Conservation (phyloP, 495 filamentous ascomycete genomes). For the Antarctomyces pellizariae region DNA sequence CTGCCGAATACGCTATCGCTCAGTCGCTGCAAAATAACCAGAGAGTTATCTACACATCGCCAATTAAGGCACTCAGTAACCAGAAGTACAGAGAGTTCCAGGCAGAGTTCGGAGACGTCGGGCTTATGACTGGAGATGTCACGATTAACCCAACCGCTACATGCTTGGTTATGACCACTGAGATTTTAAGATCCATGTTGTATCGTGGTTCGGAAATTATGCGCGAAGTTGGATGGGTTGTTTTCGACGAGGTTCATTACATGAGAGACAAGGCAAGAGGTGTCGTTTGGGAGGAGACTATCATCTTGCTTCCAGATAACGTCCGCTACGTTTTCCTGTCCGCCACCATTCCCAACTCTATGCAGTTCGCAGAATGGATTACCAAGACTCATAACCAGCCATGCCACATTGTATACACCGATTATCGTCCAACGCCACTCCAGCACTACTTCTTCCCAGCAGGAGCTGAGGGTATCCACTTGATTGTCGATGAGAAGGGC, state of each 20-base stretch:
- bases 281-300: constrained; percentile 98
- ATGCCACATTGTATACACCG: constrained; percentile 95
- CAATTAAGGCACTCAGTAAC: constrained; percentile 94
- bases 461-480: constrained; percentile 78
- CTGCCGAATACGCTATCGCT: constrained; percentile 94
- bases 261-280: constrained; percentile 83
- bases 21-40: constrained; percentile 94
- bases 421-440: constrained; percentile 86
- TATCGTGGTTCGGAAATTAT: constrained; percentile 97
- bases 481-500: constrained; percentile 91
- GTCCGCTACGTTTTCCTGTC: constrained; percentile 96
- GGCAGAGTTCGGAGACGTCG: constrained; percentile 89
- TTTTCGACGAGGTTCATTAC: constrained; percentile 98
- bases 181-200: constrained; percentile 96
- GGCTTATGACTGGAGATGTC: constrained; percentile 96
- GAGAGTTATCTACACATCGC: constrained; percentile 96
- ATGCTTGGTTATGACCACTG: constrained; percentile 96
- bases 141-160: constrained; percentile 97
- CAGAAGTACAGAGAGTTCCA: constrained; percentile 95
- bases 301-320: constrained; percentile 92
- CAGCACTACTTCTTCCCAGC: constrained; percentile 96
- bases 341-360: constrained; percentile 96
- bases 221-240: constrained; percentile 93
- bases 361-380: constrained; percentile 99
- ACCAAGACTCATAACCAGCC: constrained; percentile 90